Evolutionary conservation across 805 yeast genomes (phyloP).

Genomic region (Schwanniomyces sp.): DNA sequence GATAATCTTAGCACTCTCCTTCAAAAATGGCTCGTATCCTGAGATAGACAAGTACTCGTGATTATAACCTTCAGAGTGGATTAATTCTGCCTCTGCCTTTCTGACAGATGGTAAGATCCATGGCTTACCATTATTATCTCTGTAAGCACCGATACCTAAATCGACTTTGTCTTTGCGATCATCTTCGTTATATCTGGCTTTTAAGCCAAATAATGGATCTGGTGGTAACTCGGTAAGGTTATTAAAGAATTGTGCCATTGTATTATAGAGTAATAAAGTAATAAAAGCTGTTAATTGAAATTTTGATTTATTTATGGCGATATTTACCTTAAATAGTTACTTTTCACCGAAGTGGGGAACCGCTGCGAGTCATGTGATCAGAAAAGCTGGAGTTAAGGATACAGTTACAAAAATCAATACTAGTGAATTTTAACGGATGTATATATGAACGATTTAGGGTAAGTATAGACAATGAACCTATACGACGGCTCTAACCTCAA

Average conservation of each 20-base stretch:
- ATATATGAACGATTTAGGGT: not conserved
- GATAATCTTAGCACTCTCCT: conserved; percentile 71
- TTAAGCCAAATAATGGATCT: conserved; percentile 84
- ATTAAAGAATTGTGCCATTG: conserved; percentile 42
- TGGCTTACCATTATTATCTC: conserved; percentile 68
- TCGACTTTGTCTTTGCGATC: conserved; percentile 70
- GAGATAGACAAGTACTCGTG: conserved; percentile 88
- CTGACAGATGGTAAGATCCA: conserved; percentile 71
- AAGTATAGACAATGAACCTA: conserved; percentile 19
- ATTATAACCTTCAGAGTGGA: conserved; percentile 59
- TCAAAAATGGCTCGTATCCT: conserved; percentile 68
- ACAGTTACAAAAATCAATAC: not conserved
- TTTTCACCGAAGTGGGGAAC: conserved; percentile 1
- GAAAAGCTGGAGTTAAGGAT: not conserved
- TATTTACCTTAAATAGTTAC: not conserved
- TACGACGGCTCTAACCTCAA: conserved; percentile 90
- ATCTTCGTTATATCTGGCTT: conserved; percentile 63
- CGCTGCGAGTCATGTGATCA: not conserved
- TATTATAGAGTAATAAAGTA: not conserved
- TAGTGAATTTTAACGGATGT: not conserved
- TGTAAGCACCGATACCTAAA: conserved; percentile 79
- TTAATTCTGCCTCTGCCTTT: conserved; percentile 65
- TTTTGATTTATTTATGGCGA: not conserved
- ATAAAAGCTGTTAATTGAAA: not conserved
- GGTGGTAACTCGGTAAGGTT: conserved; percentile 69